Percentiles rank a stretch among this genome's conserved stretches.
phyloP scores from a whole-genome alignment of 2,329 filamentous ascomycete genomes.

The Thelonectria blattea region DNA sequence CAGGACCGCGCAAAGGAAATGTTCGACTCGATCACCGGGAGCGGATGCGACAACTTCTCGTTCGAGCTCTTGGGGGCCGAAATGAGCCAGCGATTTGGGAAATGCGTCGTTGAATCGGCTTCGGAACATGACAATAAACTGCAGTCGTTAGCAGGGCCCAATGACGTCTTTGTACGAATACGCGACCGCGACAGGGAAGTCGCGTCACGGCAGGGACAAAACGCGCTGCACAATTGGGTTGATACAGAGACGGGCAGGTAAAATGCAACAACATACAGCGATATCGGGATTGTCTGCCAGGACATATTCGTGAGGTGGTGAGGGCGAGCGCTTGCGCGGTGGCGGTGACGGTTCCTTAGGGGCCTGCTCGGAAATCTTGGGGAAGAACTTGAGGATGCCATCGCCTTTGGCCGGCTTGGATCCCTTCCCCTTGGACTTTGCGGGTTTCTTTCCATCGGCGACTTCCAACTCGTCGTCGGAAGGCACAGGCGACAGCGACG shows the following conservation, averaged over 20 bases:
- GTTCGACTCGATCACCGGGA: constrained; percentile 85
- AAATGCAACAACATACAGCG: constrained; percentile 72
- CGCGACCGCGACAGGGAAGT: constrained; percentile 52
- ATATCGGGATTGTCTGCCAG: constrained; percentile 91
- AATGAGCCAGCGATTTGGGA: constrained; percentile 83
- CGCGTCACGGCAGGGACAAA: constrained; percentile 53
- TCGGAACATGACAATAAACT: constrained; percentile 99
- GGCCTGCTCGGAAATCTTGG: constrained; percentile 58
- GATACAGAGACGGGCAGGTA: not conserved
- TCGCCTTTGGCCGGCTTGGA: constrained; percentile 55
- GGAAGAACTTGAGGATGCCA: constrained; percentile 72
- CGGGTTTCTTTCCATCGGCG: constrained; percentile 38
- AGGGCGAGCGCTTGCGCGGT: constrained; percentile 80
- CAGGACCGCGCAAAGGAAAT: constrained; percentile 86
- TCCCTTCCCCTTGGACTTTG: constrained; percentile 52
- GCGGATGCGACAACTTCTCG: constrained; percentile 77
- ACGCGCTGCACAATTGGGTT: constrained; percentile 44
- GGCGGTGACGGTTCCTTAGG: constrained; percentile 68
- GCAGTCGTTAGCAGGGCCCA: constrained; percentile 43
- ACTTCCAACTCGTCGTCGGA: constrained; percentile 59
- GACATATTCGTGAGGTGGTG: constrained; percentile 88
- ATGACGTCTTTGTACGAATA: constrained; percentile 40
- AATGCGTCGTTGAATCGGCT: constrained; percentile 91
- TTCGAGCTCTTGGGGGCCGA: constrained; percentile 95
- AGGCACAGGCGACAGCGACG: constrained; percentile 53